Evolutionary conservation across 2,329 filamentous ascomycete genomes (phyloP).

Genomic region (Botrytis tulipae): DNA sequence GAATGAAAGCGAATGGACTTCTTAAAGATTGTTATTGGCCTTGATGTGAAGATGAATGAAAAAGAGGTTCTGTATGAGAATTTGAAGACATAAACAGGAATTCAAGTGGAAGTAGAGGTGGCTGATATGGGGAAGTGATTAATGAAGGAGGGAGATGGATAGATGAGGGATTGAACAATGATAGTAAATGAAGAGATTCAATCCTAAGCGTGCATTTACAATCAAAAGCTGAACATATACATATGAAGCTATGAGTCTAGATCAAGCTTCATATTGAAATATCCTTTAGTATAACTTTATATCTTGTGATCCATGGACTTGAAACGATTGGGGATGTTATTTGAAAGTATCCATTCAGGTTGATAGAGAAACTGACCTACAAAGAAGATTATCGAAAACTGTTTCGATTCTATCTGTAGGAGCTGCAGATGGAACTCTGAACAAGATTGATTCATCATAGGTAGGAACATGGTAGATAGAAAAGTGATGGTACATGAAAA

Average conservation of each 20-base stretch:
- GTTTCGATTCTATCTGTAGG: too few relatives aligned
- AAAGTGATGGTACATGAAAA: background rate
- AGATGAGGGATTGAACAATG: background rate
- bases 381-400: background rate
- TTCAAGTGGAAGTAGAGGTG: background rate
- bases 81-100: background rate
- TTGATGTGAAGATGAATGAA: background rate
- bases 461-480: background rate
- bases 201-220: fast-evolving
- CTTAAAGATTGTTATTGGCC: background rate
- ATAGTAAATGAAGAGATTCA: background rate
- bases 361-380: background rate
- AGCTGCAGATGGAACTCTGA: background rate
- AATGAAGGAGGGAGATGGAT: background rate
- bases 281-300: background rate
- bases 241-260: background rate
- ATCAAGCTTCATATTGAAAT: background rate
- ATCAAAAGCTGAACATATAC: fast-evolving
- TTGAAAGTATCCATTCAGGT: background rate
- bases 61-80: background rate
- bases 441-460: background rate
- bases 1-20: background rate
- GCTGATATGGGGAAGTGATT: background rate
- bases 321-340: background rate
- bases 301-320: background rate